These are phyloP conservation scores for Nakazawaea molendinolei DNA, from an alignment of 805 yeast genomes.

Conservation along the genomic window DNA sequence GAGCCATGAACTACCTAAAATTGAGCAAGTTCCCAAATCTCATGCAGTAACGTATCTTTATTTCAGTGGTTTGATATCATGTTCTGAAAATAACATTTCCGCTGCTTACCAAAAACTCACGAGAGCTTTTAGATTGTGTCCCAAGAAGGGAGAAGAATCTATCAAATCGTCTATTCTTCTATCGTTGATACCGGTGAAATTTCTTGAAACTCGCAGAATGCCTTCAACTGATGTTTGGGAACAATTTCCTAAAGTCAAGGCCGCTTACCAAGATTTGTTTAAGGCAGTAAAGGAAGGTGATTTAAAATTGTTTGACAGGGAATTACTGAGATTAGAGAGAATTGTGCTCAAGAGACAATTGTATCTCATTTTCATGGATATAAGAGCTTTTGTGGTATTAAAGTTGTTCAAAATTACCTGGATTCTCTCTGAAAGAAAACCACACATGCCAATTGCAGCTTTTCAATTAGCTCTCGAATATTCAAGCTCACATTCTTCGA, in stretches of 20 bases:
- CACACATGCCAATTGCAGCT: conserved; percentile 30
- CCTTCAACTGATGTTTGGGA: conserved; percentile 39
- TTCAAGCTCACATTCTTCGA: conserved; percentile 20
- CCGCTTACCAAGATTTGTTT: conserved; percentile 41
- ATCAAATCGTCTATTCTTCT: conserved; percentile 44
- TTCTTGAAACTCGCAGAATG: conserved; percentile 38
- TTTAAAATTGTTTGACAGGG: conserved; percentile 40
- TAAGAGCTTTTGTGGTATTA: conserved; percentile 44
- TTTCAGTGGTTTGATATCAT: conserved; percentile 59
- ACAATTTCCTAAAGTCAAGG: conserved; percentile 32
- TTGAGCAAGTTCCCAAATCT: conserved; percentile 35
- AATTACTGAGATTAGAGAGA: conserved; percentile 36
- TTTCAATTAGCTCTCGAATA: conserved; percentile 37
- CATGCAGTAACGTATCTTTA: conserved; percentile 60
- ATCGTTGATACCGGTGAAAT: conserved; percentile 57
- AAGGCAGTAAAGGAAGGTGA: conserved; percentile 49
- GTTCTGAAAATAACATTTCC: conserved; percentile 55
- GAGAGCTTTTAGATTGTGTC: conserved; percentile 37
- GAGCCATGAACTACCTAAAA: conserved; percentile 41
- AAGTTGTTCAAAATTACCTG: conserved; percentile 40
- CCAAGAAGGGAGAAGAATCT: conserved; percentile 18
- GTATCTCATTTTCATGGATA: conserved; percentile 49
- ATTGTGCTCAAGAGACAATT: conserved; percentile 52
- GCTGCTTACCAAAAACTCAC: conserved; percentile 45
- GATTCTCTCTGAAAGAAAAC: conserved; percentile 18